A percentile compares a stretch with the other conserved stretches of the same genome.
Evolutionary conservation across 2,329 filamentous ascomycete genomes (phyloP).

Genomic region (Ceratocystis diversiconidia): DNA sequence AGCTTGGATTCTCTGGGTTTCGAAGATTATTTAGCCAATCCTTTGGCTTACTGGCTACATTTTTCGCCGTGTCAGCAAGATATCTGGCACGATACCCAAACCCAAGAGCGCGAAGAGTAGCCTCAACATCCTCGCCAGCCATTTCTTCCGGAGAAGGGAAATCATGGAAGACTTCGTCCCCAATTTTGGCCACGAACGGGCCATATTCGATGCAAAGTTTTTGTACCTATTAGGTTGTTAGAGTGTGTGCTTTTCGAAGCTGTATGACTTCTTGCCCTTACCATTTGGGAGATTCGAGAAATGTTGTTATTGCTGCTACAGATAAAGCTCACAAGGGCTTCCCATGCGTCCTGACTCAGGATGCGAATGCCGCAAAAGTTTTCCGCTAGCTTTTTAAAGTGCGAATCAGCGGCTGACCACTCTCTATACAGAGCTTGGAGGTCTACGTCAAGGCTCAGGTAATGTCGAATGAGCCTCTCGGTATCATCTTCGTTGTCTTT

Average conservation of each 20-base stretch:
- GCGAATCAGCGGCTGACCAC: slow-evolving; percentile 74
- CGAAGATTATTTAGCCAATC: slow-evolving; percentile 66
- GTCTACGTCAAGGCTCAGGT: slow-evolving; percentile 75
- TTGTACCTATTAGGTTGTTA: slow-evolving; percentile 40
- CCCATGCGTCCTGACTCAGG: slow-evolving; percentile 89
- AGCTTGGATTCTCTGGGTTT: slow-evolving; percentile 58
- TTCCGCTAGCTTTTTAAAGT: slow-evolving; percentile 77
- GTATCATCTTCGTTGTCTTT: slow-evolving; percentile 45
- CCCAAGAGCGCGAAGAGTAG: slow-evolving; percentile 63
- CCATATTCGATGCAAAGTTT: slow-evolving; percentile 85
- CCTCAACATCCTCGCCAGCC: slow-evolving; percentile 60
- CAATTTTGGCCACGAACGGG: slow-evolving; percentile 55
- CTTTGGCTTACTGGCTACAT: slow-evolving; percentile 53
- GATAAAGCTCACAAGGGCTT: slow-evolving; percentile 84
- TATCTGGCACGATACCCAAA: slow-evolving; percentile 95
- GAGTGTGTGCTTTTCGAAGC: not conserved
- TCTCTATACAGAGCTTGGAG: slow-evolving; percentile 63
- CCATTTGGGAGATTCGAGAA: slow-evolving; percentile 87
- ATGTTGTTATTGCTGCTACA: slow-evolving; percentile 99
- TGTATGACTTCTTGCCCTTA: slow-evolving; percentile 24
- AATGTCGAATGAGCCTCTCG: slow-evolving; percentile 59
- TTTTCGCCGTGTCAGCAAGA: slow-evolving; percentile 68
- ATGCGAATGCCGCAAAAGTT: slow-evolving; percentile 86
- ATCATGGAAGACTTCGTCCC: slow-evolving; percentile 63
- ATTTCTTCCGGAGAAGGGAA: slow-evolving; percentile 68